Base-by-base conservation (phyloP, 768 basidiomycete species). In the Pilatotrama ljubarskyi region DNA sequence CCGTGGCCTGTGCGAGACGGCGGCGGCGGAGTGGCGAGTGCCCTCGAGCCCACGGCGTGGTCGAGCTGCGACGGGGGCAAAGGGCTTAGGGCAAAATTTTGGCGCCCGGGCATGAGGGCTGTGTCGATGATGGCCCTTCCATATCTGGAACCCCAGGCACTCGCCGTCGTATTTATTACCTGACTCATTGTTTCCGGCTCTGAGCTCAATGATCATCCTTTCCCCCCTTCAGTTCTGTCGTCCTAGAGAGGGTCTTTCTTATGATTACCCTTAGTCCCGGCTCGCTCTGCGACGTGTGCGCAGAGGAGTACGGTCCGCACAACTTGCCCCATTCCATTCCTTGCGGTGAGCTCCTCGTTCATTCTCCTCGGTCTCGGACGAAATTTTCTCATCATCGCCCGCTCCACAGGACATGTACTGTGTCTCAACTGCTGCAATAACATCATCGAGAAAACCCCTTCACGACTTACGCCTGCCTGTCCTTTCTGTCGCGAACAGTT, bases 211-310 rank as follows among this genome's bases (percentile, higher is more conserved):
- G 70, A 66, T 56, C 64, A 48, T 64, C 65, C 69, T 58, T 65
- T 58, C 63, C 59, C 63, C 57, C 64, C 65, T 63, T 55, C 69
- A 68, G 70, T 57, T 67, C 42, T 54, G 46, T 61, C 66, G 40
- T 61, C 58, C 51, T 57, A 65, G 57, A 67, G 63, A 66, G 67
- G 65, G 66, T 64, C 59, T 58, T 68, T 64, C 42, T 64, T 66
- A 92, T 92, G 90, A 84, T 92, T 78, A 88, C 90, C 73, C 87
- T 92, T 71, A 82, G 78, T 78, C 84, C 88, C 74, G 88, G 88
- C 75, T 91, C 87, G 73, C 81, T 86, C 74, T 92, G 90, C 86
- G 90, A 92, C 81, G 90, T 92, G 71, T 92, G 90, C 80, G 90
- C 90, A 70, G 90, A 91, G 77, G 89, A 91, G 79, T 92, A 83